Conservation (phyloP, 768 basidiomycete genomes). For the Phylloporus arenicola region DNA sequence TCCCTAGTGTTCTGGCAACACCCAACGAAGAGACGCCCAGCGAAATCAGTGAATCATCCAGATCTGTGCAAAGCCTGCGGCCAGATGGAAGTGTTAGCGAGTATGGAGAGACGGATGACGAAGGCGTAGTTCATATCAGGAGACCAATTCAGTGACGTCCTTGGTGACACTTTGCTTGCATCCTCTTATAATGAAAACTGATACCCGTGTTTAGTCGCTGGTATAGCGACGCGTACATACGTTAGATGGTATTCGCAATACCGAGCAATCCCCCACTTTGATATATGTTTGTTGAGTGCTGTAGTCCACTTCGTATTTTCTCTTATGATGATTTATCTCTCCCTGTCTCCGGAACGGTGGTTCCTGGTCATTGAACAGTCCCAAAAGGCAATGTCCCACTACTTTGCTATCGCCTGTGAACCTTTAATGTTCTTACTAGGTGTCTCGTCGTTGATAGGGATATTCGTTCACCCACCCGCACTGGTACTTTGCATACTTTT, state of each 20-base stretch:
- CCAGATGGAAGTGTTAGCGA: conserved; percentile 58
- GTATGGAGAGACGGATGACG: conserved; percentile 77
- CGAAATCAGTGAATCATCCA: conserved; percentile 22
- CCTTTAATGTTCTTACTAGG: not conserved
- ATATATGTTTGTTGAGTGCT: not conserved
- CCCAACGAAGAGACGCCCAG: conserved; percentile 24
- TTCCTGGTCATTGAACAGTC: not conserved
- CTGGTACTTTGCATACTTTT: too few relatives aligned
- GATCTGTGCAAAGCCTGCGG: conserved; percentile 32
- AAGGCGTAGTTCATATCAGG: conserved; percentile 75
- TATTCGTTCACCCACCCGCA: too few relatives aligned
- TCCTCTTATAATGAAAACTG: conserved; percentile 5
- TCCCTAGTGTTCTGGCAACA: conserved; percentile 26
- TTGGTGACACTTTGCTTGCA: conserved; percentile 5
- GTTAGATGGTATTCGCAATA: conserved; percentile 8
- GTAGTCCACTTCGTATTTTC: not conserved
- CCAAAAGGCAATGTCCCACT: not conserved
- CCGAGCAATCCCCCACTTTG: not conserved
- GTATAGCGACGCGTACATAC: conserved; percentile 11
- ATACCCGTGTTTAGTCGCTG: conserved; percentile 23
- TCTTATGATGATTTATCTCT: not conserved
- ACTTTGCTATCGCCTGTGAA: not conserved
- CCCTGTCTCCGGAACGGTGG: not conserved
- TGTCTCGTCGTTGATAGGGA: too few relatives aligned
- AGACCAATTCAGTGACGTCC: conserved; percentile 38